Evolutionary conservation across 257 asterid species (phyloP), one percentile per base, ranked within the genome.

Genomic region (Osmanthus fragrans): DNA sequence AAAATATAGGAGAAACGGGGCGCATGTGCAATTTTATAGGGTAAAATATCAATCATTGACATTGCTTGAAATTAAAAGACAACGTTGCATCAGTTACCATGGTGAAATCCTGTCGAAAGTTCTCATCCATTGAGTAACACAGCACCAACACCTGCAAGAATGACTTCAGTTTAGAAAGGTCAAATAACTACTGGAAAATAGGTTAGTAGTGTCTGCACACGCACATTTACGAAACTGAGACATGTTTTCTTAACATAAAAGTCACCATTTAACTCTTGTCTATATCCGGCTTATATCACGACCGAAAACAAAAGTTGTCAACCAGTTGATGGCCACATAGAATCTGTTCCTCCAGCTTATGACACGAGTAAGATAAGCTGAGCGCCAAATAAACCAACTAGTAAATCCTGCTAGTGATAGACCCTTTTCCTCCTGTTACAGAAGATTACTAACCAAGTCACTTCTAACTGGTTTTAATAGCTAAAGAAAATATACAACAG

Each of bases 311-410:
- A 95, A 80, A 25, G 99, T 95, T 0, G 99, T 95, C 73, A 90
- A 63, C 98, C 98, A 95, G 71, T 93, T 93, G 80, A 90, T 83
- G 1, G 92, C 89, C 39, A 95, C 97, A 40, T 95, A 93, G 72
- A 95, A 89, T 73, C 96, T 89, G 90, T 95, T 95, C 89, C 98
- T 91, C 97, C 96, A 88, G 92, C 99, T 95, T 54, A 95, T 78
- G 34, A 95, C 97, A 7, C 99, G 92, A 18, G 99, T 93, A 15
- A 95, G 90, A 83, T 95, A 95, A 1, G 99, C 98, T 1, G 99
- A 95, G 30, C 97, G 92, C 99, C 99, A 95, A 70, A 95, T 80
- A n/a, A 93, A 89, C 92, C 91, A 95, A 86, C 99, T 95, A 4
- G 73, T 21, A 72, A 95, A 95, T 77, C 99, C 98, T 25, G 96